Conservation (phyloP, 2,329 filamentous ascomycete genomes). For the Reticulascus tulasneorum region DNA sequence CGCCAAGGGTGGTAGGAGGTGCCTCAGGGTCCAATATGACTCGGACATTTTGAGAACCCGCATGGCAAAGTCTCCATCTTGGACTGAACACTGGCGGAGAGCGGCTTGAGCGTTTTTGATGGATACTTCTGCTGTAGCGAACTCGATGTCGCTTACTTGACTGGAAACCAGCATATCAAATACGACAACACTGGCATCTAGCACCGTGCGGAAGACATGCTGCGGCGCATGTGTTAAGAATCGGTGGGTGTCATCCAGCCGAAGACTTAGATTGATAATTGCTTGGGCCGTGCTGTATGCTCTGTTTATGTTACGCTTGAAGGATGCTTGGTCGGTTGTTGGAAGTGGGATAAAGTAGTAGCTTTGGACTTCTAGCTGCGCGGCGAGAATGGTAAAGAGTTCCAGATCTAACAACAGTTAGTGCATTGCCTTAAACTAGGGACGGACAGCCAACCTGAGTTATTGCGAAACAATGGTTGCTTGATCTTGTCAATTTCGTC, state of each 20-base stretch:
- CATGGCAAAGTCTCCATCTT: constrained; percentile 45
- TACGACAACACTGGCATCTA: constrained; percentile 34
- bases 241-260: constrained; percentile 14
- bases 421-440: background rate
- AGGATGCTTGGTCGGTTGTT: constrained; percentile 30
- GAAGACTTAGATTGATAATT: constrained; percentile 34
- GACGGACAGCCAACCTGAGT: constrained; percentile 36
- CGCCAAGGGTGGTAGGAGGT: constrained; percentile 33
- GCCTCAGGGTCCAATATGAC: constrained; percentile 41
- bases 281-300: constrained; percentile 44
- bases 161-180: constrained; percentile 31
- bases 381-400: constrained; percentile 43
- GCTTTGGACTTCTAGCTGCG: constrained; percentile 48
- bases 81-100: constrained; percentile 38
- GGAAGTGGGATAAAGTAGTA: constrained; percentile 48
- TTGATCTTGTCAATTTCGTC: constrained; percentile 48
- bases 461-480: constrained; percentile 39
- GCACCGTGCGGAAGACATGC: constrained; percentile 43
- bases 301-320: constrained; percentile 42
- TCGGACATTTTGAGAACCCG: constrained; percentile 44
- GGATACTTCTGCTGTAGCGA: constrained; percentile 12
- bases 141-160: constrained; percentile 15
- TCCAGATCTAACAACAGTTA: constrained; percentile 35
- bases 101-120: constrained; percentile 18
- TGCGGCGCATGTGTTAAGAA: constrained; percentile 46